Conservation (phyloP, 2,329 filamentous ascomycete species). For the Ophiostoma himal-ulmi region DNA sequence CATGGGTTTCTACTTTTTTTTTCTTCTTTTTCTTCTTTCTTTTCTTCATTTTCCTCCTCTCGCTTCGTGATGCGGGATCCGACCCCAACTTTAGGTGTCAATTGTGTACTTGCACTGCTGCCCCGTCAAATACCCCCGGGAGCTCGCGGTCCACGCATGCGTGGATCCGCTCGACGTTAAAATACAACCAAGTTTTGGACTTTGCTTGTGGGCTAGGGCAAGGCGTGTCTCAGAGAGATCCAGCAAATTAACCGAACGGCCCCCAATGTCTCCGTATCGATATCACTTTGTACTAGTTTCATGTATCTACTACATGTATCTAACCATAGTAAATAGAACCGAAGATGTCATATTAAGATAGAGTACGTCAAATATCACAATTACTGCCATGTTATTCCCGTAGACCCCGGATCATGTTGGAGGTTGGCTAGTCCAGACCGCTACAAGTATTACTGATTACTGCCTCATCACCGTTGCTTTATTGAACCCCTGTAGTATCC, state of each 20-base stretch:
- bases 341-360: neutral
- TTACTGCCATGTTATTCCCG: neutral
- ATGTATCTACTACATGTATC: neutral
- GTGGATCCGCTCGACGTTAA: too few relatives aligned
- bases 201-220: neutral
- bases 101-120: neutral
- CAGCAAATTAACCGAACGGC: conserved; percentile 7
- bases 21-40: neutral
- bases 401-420: neutral
- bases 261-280: neutral
- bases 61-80: neutral
- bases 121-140: too few relatives aligned
- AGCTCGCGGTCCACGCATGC: too few relatives aligned
- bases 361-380: neutral
- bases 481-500: neutral
- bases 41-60: neutral
- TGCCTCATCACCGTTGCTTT: neutral
- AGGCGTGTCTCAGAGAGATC: neutral
- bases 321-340: neutral
- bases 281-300: neutral
- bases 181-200: too few relatives aligned
- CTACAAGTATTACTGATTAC: neutral
- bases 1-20: neutral
- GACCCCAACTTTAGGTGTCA: neutral
- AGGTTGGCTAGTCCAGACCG: neutral